Evolutionary conservation across 2,329 filamentous ascomycete species (phyloP).

Genomic region (Clonostachys byssicola): DNA sequence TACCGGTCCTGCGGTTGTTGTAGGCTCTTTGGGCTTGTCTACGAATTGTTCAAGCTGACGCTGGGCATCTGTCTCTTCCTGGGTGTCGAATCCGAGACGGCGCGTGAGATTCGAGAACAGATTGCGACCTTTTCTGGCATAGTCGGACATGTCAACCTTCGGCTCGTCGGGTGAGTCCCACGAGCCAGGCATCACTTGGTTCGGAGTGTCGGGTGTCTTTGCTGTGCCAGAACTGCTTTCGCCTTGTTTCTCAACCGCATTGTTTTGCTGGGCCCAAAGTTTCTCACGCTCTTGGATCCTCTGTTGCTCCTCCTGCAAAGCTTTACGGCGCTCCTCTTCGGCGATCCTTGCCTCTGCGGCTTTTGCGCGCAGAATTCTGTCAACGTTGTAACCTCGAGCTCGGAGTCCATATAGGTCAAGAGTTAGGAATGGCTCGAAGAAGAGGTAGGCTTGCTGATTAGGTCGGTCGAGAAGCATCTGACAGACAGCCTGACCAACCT

Average conservation of each 20-base stretch:
- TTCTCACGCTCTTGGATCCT: conserved; percentile 54
- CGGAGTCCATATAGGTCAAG: conserved; percentile 79
- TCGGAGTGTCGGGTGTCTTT: conserved; percentile 32
- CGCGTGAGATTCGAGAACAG: conserved; percentile 67
- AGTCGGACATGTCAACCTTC: conserved; percentile 21
- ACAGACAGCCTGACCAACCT: conserved; percentile 85
- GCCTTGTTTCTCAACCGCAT: conserved; percentile 2
- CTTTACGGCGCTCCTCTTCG: conserved; percentile 74
- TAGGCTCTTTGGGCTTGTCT: conserved; percentile 17
- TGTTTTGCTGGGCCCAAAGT: conserved; percentile 27
- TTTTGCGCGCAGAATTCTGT: conserved; percentile 85
- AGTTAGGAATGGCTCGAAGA: conserved; percentile 86
- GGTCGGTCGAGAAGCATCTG: conserved; percentile 76
- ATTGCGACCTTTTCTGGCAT: conserved; percentile 40
- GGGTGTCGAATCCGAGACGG: conserved; percentile 61
- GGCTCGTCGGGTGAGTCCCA: conserved; percentile 64
- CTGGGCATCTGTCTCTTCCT: conserved; percentile 34
- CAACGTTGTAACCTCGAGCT: conserved; percentile 91
- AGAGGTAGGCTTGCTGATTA: conserved; percentile 83
- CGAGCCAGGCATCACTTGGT: conserved; percentile 65
- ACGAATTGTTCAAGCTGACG: conserved; percentile 39
- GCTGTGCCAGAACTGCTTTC: conserved; percentile 30
- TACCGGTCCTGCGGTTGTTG: background rate
- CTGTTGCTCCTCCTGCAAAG: conserved; percentile 68
- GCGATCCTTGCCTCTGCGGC: conserved; percentile 84